These are phyloP conservation scores for Fusarium phyllophilum DNA, from an alignment of 2,329 filamentous ascomycete species.

Conservation along the genomic window DNA sequence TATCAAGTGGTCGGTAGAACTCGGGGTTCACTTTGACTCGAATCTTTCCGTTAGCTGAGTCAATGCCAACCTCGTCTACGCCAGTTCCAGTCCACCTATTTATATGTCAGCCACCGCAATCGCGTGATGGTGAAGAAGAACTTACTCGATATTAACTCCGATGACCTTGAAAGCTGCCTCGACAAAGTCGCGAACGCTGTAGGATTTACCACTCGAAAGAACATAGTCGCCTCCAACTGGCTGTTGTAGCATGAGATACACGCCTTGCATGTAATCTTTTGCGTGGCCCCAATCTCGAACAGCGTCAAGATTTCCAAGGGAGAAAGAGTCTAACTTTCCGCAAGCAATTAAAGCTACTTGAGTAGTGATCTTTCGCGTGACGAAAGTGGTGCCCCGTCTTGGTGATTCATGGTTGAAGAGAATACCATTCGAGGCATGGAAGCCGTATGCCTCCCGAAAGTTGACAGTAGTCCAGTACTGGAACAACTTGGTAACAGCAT, in stretches of 20 bases:
- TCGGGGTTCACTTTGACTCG: not conserved
- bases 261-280: not conserved
- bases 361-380: not conserved
- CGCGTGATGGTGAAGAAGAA: not conserved
- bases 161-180: not conserved
- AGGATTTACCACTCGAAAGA: not conserved
- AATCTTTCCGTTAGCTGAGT: not conserved
- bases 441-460: not conserved
- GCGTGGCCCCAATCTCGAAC: not conserved
- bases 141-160: not conserved
- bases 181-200: not conserved
- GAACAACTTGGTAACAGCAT: not conserved
- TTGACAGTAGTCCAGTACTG: not conserved
- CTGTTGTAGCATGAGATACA: not conserved
- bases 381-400: not conserved
- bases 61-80: not conserved
- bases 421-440: not conserved
- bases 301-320: not conserved
- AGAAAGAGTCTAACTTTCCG: not conserved
- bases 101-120: not conserved
- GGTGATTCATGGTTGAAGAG: not conserved
- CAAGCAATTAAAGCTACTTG: not conserved
- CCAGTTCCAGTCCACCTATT: not conserved
- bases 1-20: not conserved
- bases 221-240: not conserved